Base-by-base conservation (phyloP, 2,329 filamentous ascomycete genomes). In the Xylaria sp. region DNA sequence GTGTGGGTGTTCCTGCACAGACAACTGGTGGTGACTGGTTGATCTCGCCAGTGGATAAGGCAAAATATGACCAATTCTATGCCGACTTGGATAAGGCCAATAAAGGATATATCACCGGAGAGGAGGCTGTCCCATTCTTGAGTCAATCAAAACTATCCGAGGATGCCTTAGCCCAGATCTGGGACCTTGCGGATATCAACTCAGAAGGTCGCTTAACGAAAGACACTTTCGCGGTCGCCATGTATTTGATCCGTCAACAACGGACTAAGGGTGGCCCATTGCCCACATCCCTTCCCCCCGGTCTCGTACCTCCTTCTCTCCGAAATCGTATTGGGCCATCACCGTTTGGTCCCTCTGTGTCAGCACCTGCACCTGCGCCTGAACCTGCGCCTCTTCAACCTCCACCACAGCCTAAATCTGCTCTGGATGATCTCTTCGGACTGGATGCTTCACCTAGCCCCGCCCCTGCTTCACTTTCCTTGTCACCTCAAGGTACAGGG, bases 151-250 rank as follows among this genome's bases (percentile, higher is more conserved):
- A 93, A 66, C 86, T 99, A 15, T 89, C 93, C 0, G 95, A 98
- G 78, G 95, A 98, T 76, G 89, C 89, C 10, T 85, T 99, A 62
- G 96, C 96, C 36, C 93, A 97, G 75, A 97, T 99, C 72, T 99
- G 96, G 96, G 96, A 99, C 79, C 88, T 99, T 36, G 92, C 96
- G 15, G 96, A 99, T 81, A 94, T 98, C 80, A 94, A 93, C 77
- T 96, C 94, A 8, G 92, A 94, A 74, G 96, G 96, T 12, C 91
- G 92, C 66, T 84, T 99, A 66, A 94, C 88, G 56, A 90, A 89
- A 75, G 96, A 99, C 74, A 94, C 97, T 75, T 99, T 99, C 78
- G 94, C 96, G 0, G 94, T 99, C 56, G 95, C 96, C 62, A 98
- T 99, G 94, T 97, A 97, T 78, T 86, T 99, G 60, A 98, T 99